Base-by-base conservation (phyloP, 148 eudicot species). In the Dysphania ambrosioides region DNA sequence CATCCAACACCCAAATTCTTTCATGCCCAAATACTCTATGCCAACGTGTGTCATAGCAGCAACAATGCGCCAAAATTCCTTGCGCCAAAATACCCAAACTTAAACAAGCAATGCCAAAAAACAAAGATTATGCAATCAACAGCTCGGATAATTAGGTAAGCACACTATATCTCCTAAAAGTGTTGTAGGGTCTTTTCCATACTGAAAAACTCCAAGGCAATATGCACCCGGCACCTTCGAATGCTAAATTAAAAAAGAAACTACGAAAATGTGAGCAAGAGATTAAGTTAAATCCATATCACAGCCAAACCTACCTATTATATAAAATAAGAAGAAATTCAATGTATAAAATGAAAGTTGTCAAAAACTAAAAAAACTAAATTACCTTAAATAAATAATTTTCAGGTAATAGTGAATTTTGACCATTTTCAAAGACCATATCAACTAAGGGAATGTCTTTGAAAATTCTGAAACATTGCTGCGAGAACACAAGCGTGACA, bases 21-120 rank as follows among this genome's bases (percentile, higher is more conserved):
- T 95, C 94, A 82, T 95, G 97, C 70, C 99, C 99, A 82, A 92
- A 95, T 55, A 90, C 97, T 77, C 97, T 85, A 76, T n/a, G n/a
- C n/a, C n/a, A n/a, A n/a, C n/a, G n/a, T n/a, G n/a, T n/a, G n/a
- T n/a, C n/a, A n/a, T n/a, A n/a, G n/a, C n/a, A n/a, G n/a, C n/a
- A n/a, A n/a, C n/a, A n/a, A n/a, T n/a, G n/a, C n/a, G n/a, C n/a
- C n/a, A n/a, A n/a, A n/a, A n/a, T n/a, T n/a, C n/a, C n/a, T n/a
- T n/a, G n/a, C n/a, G n/a, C n/a, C n/a, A n/a, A n/a, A n/a, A n/a
- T n/a, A n/a, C n/a, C n/a, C n/a, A n/a, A 0, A 58, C 67, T 30
- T 27, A 24, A 67, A 41, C 5, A 19, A 23, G 0, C 5, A 53
- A n/a, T 24, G 6, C 58, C 2, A 11, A 67, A 11, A 38, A 24